These are phyloP conservation scores for Cutaneotrichosporon sp. DNA, from an alignment of 1,284 basidiomycete species.

Conservation along the genomic window DNA sequence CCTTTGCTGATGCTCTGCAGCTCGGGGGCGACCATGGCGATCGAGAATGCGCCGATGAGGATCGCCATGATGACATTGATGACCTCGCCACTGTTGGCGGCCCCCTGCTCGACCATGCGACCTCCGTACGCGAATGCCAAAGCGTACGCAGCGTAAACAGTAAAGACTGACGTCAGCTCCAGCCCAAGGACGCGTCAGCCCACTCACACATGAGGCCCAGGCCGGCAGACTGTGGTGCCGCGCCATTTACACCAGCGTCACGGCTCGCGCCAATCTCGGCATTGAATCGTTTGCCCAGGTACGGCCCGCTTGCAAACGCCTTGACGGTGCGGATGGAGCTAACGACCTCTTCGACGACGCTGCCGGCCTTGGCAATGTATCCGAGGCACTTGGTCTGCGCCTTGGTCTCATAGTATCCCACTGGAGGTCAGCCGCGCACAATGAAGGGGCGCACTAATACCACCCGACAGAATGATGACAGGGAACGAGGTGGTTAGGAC, in stretches of 20 bases:
- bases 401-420: conserved; percentile 42
- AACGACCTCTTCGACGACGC: conserved; percentile 89
- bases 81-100: conserved; percentile 65
- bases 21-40: conserved; percentile 66
- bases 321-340: conserved; percentile 61
- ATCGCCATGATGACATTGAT: conserved; percentile 81
- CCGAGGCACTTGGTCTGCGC: conserved; percentile 60
- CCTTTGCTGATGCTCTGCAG: conserved; percentile 80
- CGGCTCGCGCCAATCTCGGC: conserved; percentile 61
- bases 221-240: conserved; percentile 66
- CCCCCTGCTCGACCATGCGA: conserved; percentile 49
- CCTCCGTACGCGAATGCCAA: conserved; percentile 53
- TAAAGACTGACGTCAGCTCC: conserved; percentile 64
- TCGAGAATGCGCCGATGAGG: conserved; percentile 82
- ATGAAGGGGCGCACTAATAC: conserved; percentile 23
- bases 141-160: conserved; percentile 63
- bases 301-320: conserved; percentile 80
- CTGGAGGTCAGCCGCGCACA: conserved; percentile 8
- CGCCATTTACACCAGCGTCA: conserved; percentile 65
- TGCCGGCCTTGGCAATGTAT: conserved; percentile 76
- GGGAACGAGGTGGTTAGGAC: conserved; percentile 84
- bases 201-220: conserved; percentile 58
- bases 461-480: conserved; percentile 74
- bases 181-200: conserved; percentile 22
- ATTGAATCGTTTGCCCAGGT: conserved; percentile 70